These are phyloP conservation scores for Litchi chinensis DNA, from an alignment of 345 rosid species.

Conservation along the genomic window DNA sequence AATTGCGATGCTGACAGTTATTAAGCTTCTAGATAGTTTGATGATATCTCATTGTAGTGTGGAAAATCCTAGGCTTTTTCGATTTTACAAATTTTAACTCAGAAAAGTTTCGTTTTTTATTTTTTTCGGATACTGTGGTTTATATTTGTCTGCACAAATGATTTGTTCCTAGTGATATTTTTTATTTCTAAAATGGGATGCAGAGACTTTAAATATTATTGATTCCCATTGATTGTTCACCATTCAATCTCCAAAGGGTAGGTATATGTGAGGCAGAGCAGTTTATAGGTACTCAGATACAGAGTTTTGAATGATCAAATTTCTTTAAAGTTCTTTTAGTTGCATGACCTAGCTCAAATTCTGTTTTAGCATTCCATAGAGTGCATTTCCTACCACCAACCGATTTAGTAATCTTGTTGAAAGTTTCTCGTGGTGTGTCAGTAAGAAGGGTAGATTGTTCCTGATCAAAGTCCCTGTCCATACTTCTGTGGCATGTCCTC, in stretches of 20 bases:
- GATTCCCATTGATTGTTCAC: not conserved
- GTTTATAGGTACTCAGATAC: not conserved
- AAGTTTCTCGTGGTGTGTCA: not conserved
- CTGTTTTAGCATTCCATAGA: not conserved
- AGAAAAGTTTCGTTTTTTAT: not conserved
- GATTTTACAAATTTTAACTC: not conserved
- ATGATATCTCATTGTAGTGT: not conserved
- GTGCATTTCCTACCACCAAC: not conserved
- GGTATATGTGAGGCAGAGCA: not conserved
- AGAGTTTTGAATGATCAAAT: not conserved
- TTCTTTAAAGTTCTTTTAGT: not conserved
- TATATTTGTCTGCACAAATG: not conserved
- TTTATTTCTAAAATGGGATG: not conserved
- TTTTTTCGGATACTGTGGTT: not conserved
- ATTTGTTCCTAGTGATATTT: not conserved
- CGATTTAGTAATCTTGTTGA: not conserved
- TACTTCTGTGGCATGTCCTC: not conserved
- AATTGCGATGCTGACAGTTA: not conserved
- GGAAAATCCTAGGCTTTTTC: not conserved
- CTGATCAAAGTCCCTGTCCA: not conserved
- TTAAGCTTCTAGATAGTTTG: not conserved
- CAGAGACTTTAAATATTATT: not conserved
- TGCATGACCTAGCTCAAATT: not conserved
- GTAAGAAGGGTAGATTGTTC: not conserved
- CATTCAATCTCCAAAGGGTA: no score